A percentile compares a stretch with the other conserved stretches of the same genome.
These are phyloP conservation scores for Cryptococcus maquisensis DNA, from an alignment of 1,284 basidiomycete species.

Conservation along the genomic window DNA sequence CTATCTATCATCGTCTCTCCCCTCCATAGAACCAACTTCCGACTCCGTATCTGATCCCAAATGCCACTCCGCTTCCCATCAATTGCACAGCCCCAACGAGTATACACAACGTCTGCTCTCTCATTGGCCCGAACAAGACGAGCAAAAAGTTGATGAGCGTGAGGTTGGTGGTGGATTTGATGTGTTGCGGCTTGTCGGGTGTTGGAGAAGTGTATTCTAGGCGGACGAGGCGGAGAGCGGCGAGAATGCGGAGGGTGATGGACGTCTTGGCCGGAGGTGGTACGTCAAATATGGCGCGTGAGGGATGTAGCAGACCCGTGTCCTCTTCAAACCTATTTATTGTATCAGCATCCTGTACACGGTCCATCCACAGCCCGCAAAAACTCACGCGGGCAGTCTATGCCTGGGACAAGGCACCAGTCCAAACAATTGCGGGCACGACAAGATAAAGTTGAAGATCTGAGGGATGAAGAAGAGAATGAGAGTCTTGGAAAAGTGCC, in stretches of 20 bases:
- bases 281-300: conserved; percentile 59
- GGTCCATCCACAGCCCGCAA: neutral
- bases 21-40: conserved; percentile 84
- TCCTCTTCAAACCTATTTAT: conserved; percentile 62
- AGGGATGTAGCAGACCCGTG: conserved; percentile 70
- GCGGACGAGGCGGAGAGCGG: conserved; percentile 62
- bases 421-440: conserved; percentile 91
- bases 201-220: conserved; percentile 56
- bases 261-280: conserved; percentile 55
- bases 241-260: conserved; percentile 59
- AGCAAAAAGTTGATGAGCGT: conserved; percentile 83
- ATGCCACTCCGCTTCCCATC: conserved; percentile 69
- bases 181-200: conserved; percentile 40
- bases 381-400: conserved; percentile 73
- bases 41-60: conserved; percentile 78
- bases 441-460: conserved; percentile 94
- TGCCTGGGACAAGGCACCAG: conserved; percentile 91
- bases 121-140: conserved; percentile 71
- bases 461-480: conserved; percentile 96
- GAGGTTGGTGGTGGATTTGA: conserved; percentile 72
- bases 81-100: conserved; percentile 71
- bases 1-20: conserved; percentile 61
- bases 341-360: neutral
- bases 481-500: conserved; percentile 95
- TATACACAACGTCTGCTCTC: conserved; percentile 69